Conservation (phyloP, 1,284 basidiomycete genomes). For the Ceraceosorus guamensis region DNA sequence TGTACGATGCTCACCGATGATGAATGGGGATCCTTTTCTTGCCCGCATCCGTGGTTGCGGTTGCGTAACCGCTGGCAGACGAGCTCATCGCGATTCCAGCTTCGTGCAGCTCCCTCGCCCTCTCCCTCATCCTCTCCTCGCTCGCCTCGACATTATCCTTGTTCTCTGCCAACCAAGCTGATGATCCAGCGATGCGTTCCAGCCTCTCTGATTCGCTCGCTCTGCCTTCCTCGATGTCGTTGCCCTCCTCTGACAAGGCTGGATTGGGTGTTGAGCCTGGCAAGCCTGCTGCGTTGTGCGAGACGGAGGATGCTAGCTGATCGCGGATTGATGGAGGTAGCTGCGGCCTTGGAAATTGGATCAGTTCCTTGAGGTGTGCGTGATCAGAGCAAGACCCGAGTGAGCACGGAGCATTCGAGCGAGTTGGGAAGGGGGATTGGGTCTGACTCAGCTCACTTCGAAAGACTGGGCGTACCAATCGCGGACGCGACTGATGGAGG, state of each 20-base stretch:
- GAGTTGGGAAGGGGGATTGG: too few species aligned
- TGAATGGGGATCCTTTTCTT: too few species aligned
- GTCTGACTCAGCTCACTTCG: slow-evolving; percentile 63
- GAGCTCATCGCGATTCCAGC: too few species aligned
- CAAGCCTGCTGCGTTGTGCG: slow-evolving; percentile 27
- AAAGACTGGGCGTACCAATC: slow-evolving; percentile 99
- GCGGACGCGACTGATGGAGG: slow-evolving; percentile 88
- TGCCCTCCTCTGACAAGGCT: slow-evolving; percentile 28
- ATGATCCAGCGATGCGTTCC: too few species aligned
- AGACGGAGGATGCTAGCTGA: slow-evolving; percentile 20
- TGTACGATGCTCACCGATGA: too few species aligned
- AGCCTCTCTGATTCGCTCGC: too few species aligned
- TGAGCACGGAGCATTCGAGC: too few species aligned
- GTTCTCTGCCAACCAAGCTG: too few species aligned
- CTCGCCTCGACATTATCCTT: slow-evolving; percentile 6
- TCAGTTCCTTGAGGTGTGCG: slow-evolving; percentile 23
- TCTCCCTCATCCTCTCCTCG: slow-evolving; percentile 8
- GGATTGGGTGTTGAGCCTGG: slow-evolving; percentile 41
- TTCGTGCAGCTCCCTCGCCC: slow-evolving; percentile 1
- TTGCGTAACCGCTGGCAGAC: too few species aligned
- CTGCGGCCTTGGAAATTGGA: slow-evolving; percentile 40
- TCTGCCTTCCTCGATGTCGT: slow-evolving; percentile 26
- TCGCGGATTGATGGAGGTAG: slow-evolving; percentile 41
- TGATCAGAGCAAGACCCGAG: background rate
- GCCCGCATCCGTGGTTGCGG: too few species aligned